Evolutionary conservation across 129 eudicot genomes (phyloP).

Genomic region (Tagetes patula): DNA sequence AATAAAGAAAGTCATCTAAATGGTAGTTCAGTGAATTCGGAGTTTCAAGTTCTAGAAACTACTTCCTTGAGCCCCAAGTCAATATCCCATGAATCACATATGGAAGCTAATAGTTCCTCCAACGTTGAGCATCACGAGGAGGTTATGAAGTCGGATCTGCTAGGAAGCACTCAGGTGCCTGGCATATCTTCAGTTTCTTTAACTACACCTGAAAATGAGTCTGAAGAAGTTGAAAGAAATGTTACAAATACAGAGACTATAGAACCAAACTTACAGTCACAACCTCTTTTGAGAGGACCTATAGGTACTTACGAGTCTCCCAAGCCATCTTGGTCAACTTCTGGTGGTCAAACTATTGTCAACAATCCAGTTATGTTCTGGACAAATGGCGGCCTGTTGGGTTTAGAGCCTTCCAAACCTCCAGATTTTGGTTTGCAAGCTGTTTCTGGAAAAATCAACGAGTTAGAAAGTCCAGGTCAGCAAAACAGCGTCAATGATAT

Average conservation of each 20-base stretch:
- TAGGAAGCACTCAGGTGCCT: conserved; percentile 27
- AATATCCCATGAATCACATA: conserved; percentile 28
- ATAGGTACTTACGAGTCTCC: conserved; percentile 35
- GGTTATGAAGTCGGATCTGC: conserved; percentile 23
- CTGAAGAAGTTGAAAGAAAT: conserved; percentile 26
- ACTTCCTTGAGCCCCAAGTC: conserved; percentile 17
- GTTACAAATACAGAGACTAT: conserved; percentile 24
- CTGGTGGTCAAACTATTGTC: conserved; percentile 36
- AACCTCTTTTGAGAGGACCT: conserved; percentile 26
- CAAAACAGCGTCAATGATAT: conserved; percentile 13
- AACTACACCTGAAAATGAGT: conserved; percentile 26
- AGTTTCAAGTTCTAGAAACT: conserved; percentile 36
- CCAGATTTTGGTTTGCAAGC: conserved; percentile 60
- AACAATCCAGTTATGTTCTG: conserved; percentile 58
- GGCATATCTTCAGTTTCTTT: conserved; percentile 18
- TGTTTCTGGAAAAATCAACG: conserved; percentile 25
- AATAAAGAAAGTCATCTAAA: conserved; percentile 22
- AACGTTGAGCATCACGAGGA: conserved; percentile 21
- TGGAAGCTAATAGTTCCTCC: conserved; percentile 22
- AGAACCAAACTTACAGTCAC: conserved; percentile 31
- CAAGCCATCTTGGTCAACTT: conserved; percentile 39
- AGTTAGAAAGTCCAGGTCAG: conserved; percentile 19
- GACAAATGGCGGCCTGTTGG: conserved; percentile 92
- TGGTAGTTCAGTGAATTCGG: conserved; percentile 29
- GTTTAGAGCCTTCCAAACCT: conserved; percentile 95